phyloP scores from a whole-genome alignment of 306 rosid genomes.

The Cucurbita moschata region DNA sequence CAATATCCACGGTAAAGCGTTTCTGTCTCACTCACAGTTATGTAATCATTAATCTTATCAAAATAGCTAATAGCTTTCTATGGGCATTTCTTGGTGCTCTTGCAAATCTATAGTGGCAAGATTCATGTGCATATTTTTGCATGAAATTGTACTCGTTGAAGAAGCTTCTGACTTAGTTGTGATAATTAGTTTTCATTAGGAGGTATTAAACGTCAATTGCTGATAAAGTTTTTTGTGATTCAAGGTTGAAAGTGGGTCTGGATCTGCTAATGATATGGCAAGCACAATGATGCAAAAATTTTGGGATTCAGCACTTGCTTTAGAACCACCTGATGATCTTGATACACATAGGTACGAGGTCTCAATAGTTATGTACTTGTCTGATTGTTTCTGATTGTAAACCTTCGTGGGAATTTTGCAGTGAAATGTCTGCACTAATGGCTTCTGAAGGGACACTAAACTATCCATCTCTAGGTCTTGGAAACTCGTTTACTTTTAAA shows the following conservation, averaged over 20 bases:
- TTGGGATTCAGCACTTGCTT: conserved; percentile 83
- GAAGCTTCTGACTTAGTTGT: background rate
- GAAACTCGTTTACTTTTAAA: conserved; percentile 66
- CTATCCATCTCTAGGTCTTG: conserved; percentile 49
- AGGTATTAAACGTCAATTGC: background rate
- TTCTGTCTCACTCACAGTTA: background rate
- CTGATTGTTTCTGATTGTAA: conserved; percentile 12
- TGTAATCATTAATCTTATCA: background rate
- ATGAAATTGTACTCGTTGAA: background rate
- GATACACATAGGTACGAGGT: conserved; percentile 60
- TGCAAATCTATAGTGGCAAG: background rate
- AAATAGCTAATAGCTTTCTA: background rate
- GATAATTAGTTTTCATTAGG: background rate
- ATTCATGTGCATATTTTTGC: background rate
- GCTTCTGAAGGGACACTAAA: conserved; percentile 45
- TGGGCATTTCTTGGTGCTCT: background rate
- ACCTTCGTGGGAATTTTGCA: conserved; percentile 20
- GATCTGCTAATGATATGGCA: conserved; percentile 64
- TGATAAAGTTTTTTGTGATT: background rate
- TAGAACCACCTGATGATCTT: conserved; percentile 78
- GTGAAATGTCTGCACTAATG: conserved; percentile 65
- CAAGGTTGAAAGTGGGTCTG: conserved; percentile 69
- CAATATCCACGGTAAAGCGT: conserved; percentile 66
- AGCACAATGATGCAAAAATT: conserved; percentile 86
- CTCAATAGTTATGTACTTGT: background rate